Evolutionary conservation across 148 eudicot genomes (phyloP).

Genomic region (Fagopyrum tataricum): DNA sequence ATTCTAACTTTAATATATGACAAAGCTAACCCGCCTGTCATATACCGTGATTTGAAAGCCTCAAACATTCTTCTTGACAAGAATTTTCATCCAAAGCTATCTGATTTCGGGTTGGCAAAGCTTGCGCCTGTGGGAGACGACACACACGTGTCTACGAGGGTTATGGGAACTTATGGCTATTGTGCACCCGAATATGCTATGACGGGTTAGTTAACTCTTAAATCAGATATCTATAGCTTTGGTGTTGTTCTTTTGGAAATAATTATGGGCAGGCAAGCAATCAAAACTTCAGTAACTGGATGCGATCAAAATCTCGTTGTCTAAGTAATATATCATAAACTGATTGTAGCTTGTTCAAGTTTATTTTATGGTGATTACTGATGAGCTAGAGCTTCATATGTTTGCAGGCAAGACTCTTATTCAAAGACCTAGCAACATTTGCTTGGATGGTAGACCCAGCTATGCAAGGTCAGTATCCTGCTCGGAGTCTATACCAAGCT

Average conservation of each 20-base stretch:
- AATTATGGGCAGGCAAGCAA: conserved; percentile 63
- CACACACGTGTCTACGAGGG: conserved; percentile 22
- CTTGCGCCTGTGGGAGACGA: conserved; percentile 22
- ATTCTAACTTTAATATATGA: too few relatives aligned
- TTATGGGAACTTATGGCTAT: conserved; percentile 19
- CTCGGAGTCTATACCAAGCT: conserved; percentile 47
- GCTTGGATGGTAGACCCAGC: conserved; percentile 43
- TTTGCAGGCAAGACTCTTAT: conserved; percentile 45
- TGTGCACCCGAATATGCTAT: conserved; percentile 21
- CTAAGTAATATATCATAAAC: conserved; percentile 41
- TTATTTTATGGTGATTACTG: neutral
- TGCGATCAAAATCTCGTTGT: conserved; percentile 60
- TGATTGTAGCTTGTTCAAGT: neutral
- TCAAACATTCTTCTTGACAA: conserved; percentile 22
- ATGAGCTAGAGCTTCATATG: neutral
- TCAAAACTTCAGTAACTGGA: conserved; percentile 39
- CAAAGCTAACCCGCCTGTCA: conserved; percentile 22
- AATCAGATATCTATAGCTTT: conserved; percentile 24
- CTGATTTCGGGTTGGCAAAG: conserved; percentile 28
- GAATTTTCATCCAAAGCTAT: conserved; percentile 20
- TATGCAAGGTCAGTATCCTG: conserved; percentile 48
- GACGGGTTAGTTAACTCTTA: conserved; percentile 22
- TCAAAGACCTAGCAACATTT: conserved; percentile 46
- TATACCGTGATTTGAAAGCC: conserved; percentile 21
- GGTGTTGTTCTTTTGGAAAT: conserved; percentile 55